Evolutionary conservation across 1,284 basidiomycete species (phyloP).

Genomic region (Phellopilus nigrolimitatus): DNA sequence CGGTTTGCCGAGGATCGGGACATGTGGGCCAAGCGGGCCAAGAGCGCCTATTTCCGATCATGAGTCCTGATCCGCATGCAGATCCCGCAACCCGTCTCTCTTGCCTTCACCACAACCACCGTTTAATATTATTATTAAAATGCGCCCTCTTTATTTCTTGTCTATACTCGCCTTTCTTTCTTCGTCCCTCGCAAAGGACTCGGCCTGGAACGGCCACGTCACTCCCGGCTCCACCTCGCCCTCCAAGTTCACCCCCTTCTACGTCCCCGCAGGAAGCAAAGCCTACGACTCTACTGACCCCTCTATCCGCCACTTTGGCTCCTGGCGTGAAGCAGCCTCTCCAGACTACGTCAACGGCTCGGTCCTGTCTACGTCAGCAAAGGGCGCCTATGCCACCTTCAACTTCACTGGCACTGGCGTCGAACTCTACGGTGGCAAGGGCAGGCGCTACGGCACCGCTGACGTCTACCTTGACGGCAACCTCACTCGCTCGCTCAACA

Average conservation of each 20-base stretch:
- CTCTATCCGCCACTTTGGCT: constrained; percentile 19
- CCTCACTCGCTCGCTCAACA: constrained; percentile 40
- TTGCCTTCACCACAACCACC: not conserved
- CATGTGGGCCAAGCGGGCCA: too few species aligned
- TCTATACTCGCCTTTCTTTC: not conserved
- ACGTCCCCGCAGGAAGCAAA: constrained; percentile 23
- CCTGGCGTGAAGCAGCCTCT: constrained; percentile 20
- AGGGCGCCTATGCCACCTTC: constrained; percentile 49
- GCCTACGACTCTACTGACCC: constrained; percentile 21
- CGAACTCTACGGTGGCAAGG: constrained; percentile 69
- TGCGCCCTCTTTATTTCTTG: not conserved
- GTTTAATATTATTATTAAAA: not conserved
- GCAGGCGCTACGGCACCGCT: constrained; percentile 48
- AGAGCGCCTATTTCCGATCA: too few species aligned
- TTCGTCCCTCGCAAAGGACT: constrained; percentile 10
- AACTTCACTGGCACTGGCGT: constrained; percentile 66
- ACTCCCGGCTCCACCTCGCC: constrained; percentile 20
- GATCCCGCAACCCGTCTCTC: too few species aligned
- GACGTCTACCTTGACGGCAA: constrained; percentile 56
- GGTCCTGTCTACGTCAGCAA: constrained; percentile 17
- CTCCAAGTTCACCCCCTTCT: constrained; percentile 24
- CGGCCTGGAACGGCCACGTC: constrained; percentile 23
- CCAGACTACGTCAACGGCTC: constrained; percentile 20
- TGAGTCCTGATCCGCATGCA: too few species aligned
- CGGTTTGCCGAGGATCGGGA: too few species aligned